Evolutionary conservation across 2,329 filamentous ascomycete species (phyloP).

Genomic region (Bipolaris victoriae): DNA sequence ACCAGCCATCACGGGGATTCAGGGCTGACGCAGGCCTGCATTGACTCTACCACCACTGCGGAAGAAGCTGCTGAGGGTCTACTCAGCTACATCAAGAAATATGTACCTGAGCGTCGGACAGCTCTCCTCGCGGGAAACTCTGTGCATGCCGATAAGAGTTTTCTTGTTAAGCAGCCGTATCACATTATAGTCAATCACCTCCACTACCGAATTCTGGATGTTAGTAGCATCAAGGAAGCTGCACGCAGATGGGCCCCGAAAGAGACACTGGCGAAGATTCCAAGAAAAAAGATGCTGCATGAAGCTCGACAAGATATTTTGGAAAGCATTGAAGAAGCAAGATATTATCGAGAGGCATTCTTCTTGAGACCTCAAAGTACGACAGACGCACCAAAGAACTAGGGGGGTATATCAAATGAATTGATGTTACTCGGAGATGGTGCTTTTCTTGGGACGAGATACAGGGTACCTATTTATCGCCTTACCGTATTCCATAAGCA

Average conservation of each 20-base stretch:
- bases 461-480: background rate
- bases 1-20: constrained; percentile 76
- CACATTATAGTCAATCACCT: constrained; percentile 74
- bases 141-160: constrained; percentile 86
- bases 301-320: constrained; percentile 88
- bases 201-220: constrained; percentile 89
- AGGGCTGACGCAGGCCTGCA: constrained; percentile 79
- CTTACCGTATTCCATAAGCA: background rate
- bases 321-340: constrained; percentile 92
- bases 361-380: constrained; percentile 54
- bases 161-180: constrained; percentile 78
- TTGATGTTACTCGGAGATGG: background rate
- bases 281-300: constrained; percentile 77
- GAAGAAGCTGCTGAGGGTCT: constrained; percentile 74
- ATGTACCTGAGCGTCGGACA: constrained; percentile 69
- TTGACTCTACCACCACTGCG: constrained; percentile 74
- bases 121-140: constrained; percentile 89
- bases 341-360: constrained; percentile 76
- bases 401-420: background rate
- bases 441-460: background rate
- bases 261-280: constrained; percentile 66
- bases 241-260: constrained; percentile 76
- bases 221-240: constrained; percentile 91
- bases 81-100: constrained; percentile 76
- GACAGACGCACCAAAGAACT: constrained; percentile 1